Conservation (phyloP, 352 stramenopile genomes). For the Pythium utonaiense region DNA sequence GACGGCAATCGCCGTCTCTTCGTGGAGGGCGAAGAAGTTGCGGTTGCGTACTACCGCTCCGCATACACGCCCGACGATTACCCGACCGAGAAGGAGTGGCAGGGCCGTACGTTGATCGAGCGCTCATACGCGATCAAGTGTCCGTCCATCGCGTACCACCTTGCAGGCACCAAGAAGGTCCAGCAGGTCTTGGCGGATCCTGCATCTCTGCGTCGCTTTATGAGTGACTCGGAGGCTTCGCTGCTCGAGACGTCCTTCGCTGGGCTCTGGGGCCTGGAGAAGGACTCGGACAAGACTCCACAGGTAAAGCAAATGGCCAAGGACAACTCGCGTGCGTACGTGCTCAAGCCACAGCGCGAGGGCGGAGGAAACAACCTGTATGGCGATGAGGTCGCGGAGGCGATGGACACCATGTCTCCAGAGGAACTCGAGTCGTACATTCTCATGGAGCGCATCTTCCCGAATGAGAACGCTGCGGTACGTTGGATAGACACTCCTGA, state of each 20-base stretch:
- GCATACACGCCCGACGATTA: conserved; percentile 97
- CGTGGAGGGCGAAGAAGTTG: conserved; percentile 78
- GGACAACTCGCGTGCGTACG: conserved; percentile 74
- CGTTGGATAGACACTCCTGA: conserved; percentile 9
- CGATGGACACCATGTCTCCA: conserved; percentile 72
- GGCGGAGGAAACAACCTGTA: conserved; percentile 98
- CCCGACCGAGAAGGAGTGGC: conserved; percentile 88
- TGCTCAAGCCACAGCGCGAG: conserved; percentile 98
- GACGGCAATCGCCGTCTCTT: conserved; percentile 44
- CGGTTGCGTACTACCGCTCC: conserved; percentile 94
- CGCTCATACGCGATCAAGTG: conserved; percentile 93
- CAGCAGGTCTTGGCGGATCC: conserved; percentile 93
- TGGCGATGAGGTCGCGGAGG: conserved; percentile 86
- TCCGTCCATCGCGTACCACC: conserved; percentile 94
- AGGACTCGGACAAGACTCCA: conserved; percentile 57
- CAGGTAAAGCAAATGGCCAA: conserved; percentile 74
- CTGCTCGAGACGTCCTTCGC: conserved; percentile 92
- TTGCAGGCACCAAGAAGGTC: conserved; percentile 98
- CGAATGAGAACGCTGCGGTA: conserved; percentile 71
- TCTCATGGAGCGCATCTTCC: conserved; percentile 97
- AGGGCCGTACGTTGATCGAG: conserved; percentile 87
- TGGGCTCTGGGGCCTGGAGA: conserved; percentile 93
- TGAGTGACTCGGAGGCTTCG: conserved; percentile 61
- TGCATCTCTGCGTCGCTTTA: conserved; percentile 87
- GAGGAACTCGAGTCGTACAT: conserved; percentile 90